Conservation (phyloP, 139 green algal species). For the Chlorokybus atmophyticus region DNA sequence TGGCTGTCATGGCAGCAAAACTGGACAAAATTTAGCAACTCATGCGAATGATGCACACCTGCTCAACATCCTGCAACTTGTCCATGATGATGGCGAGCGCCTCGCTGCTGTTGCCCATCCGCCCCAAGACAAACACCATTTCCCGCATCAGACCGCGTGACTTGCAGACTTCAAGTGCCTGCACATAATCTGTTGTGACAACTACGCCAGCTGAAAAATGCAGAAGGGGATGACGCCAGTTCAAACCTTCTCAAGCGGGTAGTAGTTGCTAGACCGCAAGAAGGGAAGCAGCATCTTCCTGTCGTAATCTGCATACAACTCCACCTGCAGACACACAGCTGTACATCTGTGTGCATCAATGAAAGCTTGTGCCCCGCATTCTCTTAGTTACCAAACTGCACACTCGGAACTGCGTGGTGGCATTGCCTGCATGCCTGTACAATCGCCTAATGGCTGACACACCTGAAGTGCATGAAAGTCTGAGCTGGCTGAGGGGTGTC, state of each 20-base stretch:
- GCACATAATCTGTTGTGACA: too few relatives aligned
- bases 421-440: too few relatives aligned
- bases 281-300: slow-evolving; percentile 61
- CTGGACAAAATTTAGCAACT: neutral
- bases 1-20: neutral
- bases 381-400: too few relatives aligned
- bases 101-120: slow-evolving; percentile 63
- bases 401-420: too few relatives aligned
- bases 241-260: slow-evolving; percentile 63
- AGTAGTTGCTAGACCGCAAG: slow-evolving; percentile 53
- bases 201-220: too few relatives aligned
- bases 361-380: too few relatives aligned
- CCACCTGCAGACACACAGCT: slow-evolving; percentile 57
- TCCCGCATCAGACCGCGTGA: slow-evolving; percentile 47
- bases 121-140: slow-evolving; percentile 70
- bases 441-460: too few relatives aligned
- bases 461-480: slow-evolving; percentile 38
- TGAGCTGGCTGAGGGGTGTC: neutral
- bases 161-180: slow-evolving; percentile 56
- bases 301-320: slow-evolving; percentile 71
- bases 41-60: slow-evolving; percentile 16
- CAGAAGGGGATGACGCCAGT: too few relatives aligned
- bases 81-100: slow-evolving; percentile 82
- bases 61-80: slow-evolving; percentile 60
- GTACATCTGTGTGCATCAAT: too few relatives aligned